Evolutionary conservation across 2,329 filamentous ascomycete genomes (phyloP), one percentile per base, ranked within the genome.

Genomic region (Colletotrichum cuscutae): DNA sequence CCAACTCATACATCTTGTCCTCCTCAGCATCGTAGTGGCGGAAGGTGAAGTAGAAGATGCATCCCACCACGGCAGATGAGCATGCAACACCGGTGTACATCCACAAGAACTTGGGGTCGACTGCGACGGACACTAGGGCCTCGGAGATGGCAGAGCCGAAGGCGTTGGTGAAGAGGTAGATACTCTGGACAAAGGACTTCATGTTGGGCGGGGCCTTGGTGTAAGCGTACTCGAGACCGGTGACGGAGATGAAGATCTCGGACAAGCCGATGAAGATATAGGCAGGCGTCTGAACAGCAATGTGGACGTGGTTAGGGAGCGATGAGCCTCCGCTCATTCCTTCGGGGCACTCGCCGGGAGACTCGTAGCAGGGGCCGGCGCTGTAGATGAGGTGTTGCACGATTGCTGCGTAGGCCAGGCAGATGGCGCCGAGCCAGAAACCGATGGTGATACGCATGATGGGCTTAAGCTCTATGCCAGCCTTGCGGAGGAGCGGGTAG

Each of bases 151-250:
- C 88, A 2, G 89, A 86, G 3, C 89, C 89, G 57, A 89, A 85
- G 3, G 89, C 90, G 58, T 84, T 89, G 52, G 89, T 91, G 74
- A 92, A 85, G 69, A 91, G 84, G 77, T 89, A 91, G n/a, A 92
- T 78, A 13, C 86, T 86, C 79, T 86, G 87, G 35, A 89, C 84
- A 84, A 89, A 89, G 0, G 88, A 90, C 79, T 91, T 89, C 91
- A 94, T 93, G 79, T 86, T 89, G 54, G 88, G 87, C 2, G 92
- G 92, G 0, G 92, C 92, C 81, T 94, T 93, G 77, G 91, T 93
- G 82, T 91, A 94, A 22, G 91, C 92, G 76, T 94, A 94, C 79
- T 94, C 92, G 12, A 93, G 87, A 73, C 90, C 89, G 1, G 92
- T 93, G 73, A 94, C 90, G 12, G 89, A 91, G 59, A 89, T 89